phyloP scores from a whole-genome alignment of 192 early-diverging fungal species.

The Funneliformis mosseae region DNA sequence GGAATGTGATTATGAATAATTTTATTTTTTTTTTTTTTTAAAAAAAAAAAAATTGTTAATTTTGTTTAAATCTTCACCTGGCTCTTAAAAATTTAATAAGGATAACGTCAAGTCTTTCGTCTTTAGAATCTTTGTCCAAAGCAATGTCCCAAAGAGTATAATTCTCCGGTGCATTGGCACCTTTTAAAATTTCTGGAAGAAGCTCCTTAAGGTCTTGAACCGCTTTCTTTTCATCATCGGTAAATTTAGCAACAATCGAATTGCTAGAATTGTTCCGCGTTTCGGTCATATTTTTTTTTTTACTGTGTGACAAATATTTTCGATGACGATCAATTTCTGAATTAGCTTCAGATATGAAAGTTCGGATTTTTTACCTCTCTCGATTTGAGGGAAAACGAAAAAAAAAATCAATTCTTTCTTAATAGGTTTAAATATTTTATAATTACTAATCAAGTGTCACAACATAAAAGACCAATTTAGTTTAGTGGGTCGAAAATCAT shows the following conservation, averaged over 20 bases:
- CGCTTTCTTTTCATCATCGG: constrained; percentile 43
- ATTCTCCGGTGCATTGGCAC: constrained; percentile 35
- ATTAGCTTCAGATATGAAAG: no score
- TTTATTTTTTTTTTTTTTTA: background rate
- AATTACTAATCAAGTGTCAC: no score
- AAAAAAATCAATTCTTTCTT: no score
- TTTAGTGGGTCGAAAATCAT: no score
- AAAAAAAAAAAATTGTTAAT: background rate
- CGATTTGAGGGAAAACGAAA: no score
- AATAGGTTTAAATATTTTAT: no score
- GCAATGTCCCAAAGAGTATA: constrained; percentile 55
- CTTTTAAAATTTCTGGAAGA: constrained; percentile 47
- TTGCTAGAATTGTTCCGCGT: background rate
- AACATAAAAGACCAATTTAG: no score
- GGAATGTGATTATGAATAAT: background rate
- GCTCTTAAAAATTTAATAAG: constrained; percentile 62
- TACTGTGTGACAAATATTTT: background rate
- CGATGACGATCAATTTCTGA: background rate
- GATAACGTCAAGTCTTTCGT: constrained; percentile 58
- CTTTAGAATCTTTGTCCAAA: constrained; percentile 44
- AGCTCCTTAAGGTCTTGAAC: constrained; percentile 49
- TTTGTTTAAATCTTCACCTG: constrained; percentile 44
- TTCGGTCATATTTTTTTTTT: background rate
- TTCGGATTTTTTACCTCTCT: no score
- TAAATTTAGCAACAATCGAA: constrained; percentile 35